A percentile compares a stretch with the other conserved stretches of the same genome.
These are phyloP conservation scores for Mimosa pudica DNA, from an alignment of 306 rosid species.

Conservation along the genomic window DNA sequence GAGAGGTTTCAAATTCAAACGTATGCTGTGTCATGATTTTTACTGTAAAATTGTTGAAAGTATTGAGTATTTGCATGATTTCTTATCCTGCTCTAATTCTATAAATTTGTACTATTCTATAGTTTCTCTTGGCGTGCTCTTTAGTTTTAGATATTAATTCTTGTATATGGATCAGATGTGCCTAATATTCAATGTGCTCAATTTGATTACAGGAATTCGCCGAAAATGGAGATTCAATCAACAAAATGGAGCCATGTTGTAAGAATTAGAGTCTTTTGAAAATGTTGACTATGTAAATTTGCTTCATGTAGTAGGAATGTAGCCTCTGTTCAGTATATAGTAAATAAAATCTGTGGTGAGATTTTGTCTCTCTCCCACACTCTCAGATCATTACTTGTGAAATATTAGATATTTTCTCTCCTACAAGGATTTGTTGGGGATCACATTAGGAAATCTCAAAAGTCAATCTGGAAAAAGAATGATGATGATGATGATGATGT, in stretches of 20 bases:
- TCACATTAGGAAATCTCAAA: too few species aligned
- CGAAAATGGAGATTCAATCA: not conserved
- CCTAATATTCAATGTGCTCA: not conserved
- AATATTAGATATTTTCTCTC: not conserved
- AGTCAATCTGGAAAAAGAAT: too few species aligned
- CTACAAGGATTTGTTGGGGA: too few species aligned
- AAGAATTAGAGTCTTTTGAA: not conserved
- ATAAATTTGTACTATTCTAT: not conserved
- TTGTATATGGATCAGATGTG: not conserved
- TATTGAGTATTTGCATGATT: not conserved
- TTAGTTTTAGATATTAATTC: constrained; percentile 2
- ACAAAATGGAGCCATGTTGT: not conserved
- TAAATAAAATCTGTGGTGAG: not conserved
- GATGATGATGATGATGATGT: too few species aligned
- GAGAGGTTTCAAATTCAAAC: not conserved
- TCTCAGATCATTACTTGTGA: not conserved
- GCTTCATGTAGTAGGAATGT: not conserved
- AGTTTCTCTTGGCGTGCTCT: not conserved
- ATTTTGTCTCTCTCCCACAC: not conserved
- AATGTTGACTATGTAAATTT: not conserved
- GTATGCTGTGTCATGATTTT: not conserved
- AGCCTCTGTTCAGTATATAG: not conserved
- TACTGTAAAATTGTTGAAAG: not conserved
- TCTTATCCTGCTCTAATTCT: not conserved
- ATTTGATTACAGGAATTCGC: not conserved